These are phyloP conservation scores for Amyloporia xantha DNA, from an alignment of 768 basidiomycete genomes.

Conservation along the genomic window DNA sequence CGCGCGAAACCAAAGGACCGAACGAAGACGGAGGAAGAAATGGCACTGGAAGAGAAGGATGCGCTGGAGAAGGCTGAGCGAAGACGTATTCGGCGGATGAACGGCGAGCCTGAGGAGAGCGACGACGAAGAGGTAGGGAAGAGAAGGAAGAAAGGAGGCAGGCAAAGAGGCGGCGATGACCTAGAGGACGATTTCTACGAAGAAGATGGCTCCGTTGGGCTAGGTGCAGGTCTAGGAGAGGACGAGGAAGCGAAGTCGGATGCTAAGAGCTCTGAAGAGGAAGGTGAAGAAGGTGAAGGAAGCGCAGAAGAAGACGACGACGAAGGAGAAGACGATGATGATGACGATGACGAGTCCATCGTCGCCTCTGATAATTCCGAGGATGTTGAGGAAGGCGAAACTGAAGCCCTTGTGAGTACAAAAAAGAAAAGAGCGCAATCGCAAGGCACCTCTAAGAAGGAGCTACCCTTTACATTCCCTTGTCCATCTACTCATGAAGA, in stretches of 20 bases:
- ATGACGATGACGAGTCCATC: conserved; percentile 25
- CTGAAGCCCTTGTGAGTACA: conserved; percentile 15
- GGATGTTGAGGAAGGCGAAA: conserved; percentile 37
- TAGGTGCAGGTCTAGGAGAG: conserved; percentile 33
- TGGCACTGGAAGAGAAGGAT: conserved; percentile 84
- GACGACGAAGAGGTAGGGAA: conserved; percentile 53
- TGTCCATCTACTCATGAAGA: conserved; percentile 86
- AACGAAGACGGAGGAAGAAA: conserved; percentile 94
- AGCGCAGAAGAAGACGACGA: conserved; percentile 26
- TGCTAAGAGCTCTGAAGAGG: conserved; percentile 26
- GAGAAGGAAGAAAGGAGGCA: conserved; percentile 43
- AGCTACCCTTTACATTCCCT: conserved; percentile 89
- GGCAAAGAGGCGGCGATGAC: conserved; percentile 72
- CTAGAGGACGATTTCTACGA: conserved; percentile 77
- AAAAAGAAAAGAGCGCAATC: conserved; percentile 27
- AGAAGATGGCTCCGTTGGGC: conserved; percentile 16
- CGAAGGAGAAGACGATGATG: conserved; percentile 29
- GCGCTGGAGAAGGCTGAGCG: conserved; percentile 81
- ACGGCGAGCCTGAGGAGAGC: conserved; percentile 63
- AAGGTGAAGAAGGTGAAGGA: conserved; percentile 24
- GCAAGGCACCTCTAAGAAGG: conserved; percentile 32
- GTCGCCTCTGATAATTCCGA: conserved; percentile 31
- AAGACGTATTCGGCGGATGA: conserved; percentile 73
- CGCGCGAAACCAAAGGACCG: conserved; percentile 92
- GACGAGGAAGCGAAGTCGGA: conserved; percentile 26